Evolutionary conservation across 163 green algal species (phyloP), one percentile per base, ranked within the genome.

Genomic region (Botryococcus braunii): DNA sequence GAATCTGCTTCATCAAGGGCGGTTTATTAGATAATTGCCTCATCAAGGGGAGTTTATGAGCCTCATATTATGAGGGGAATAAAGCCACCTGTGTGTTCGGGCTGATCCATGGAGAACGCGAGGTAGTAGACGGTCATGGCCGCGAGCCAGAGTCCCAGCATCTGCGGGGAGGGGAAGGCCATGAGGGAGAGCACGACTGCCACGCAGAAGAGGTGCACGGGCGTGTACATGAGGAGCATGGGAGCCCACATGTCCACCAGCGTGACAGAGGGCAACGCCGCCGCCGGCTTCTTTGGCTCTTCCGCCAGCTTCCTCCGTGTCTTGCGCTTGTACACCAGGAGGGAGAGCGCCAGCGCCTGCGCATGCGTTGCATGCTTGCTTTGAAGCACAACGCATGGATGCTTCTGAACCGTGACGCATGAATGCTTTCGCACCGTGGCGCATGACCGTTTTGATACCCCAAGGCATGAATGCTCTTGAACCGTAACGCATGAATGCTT

Each of bases 31-130:
- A n/a, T n/a, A n/a, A n/a, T n/a, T n/a, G n/a, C n/a, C n/a, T n/a
- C n/a, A n/a, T n/a, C n/a, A n/a, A n/a, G n/a, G n/a, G n/a, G n/a
- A n/a, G n/a, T n/a, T n/a, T n/a, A n/a, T n/a, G n/a, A n/a, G n/a
- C n/a, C n/a, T n/a, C n/a, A n/a, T n/a, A n/a, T n/a, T n/a, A n/a
- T n/a, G n/a, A n/a, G n/a, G n/a, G n/a, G n/a, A n/a, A n/a, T n/a
- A n/a, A n/a, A n/a, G n/a, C 27, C 49, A 87, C 85, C 88, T 69
- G 86, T 91, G 66, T 92, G 82, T 65, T 87, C 78, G 4, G 88
- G 83, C n/a, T 79, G 47, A 0, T 80, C 82, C 31, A 70, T 57
- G 9, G 69, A 43, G 38, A 86, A 89, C 38, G 80, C 58, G 1
- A 49, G 62, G 58, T 90, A 95, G 77, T 94, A 94, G 0, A 86